These are phyloP conservation scores for Macrophomina tecta DNA, from an alignment of 2,329 filamentous ascomycete species.

Conservation along the genomic window DNA sequence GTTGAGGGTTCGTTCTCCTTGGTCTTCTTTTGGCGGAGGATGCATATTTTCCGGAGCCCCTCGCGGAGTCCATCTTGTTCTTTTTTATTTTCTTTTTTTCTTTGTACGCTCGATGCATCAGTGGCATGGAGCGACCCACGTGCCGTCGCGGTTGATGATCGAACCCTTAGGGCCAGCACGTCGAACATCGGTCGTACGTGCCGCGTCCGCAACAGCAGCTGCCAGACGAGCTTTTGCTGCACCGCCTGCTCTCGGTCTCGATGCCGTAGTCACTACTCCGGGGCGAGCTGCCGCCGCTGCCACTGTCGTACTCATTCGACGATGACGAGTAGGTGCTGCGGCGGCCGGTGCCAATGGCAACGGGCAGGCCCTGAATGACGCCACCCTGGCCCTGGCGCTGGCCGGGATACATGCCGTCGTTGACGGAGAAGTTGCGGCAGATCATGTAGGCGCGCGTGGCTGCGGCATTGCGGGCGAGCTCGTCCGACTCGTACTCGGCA, in stretches of 20 bases:
- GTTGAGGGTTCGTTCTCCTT: neutral
- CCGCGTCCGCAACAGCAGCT: slow-evolving; percentile 48
- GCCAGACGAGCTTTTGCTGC: slow-evolving; percentile 41
- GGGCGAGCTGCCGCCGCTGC: slow-evolving; percentile 63
- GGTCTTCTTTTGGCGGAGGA: neutral
- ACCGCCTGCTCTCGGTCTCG: slow-evolving; percentile 40
- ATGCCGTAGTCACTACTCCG: slow-evolving; percentile 54
- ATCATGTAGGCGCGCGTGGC: slow-evolving; percentile 97
- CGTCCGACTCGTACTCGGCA: slow-evolving; percentile 79
- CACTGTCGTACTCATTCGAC: slow-evolving; percentile 55
- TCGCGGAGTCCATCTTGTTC: slow-evolving; percentile 16
- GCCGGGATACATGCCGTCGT: slow-evolving; percentile 82
- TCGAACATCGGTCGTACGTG: slow-evolving; percentile 14
- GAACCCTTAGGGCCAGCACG: slow-evolving; percentile 16
- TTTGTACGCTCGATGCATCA: neutral
- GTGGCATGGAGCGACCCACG: neutral
- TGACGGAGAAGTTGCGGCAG: slow-evolving; percentile 95
- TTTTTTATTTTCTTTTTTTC: neutral
- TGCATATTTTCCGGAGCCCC: slow-evolving; percentile 1
- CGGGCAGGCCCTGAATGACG: slow-evolving; percentile 66
- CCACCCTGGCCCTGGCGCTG: slow-evolving; percentile 60
- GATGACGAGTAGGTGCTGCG: slow-evolving; percentile 52
- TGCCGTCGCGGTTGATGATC: neutral
- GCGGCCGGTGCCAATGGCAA: slow-evolving; percentile 67
- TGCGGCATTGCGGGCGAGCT: slow-evolving; percentile 87